Evolutionary conservation across 768 basidiomycete species (phyloP).

Genomic region (Termitomyces sp.): DNA sequence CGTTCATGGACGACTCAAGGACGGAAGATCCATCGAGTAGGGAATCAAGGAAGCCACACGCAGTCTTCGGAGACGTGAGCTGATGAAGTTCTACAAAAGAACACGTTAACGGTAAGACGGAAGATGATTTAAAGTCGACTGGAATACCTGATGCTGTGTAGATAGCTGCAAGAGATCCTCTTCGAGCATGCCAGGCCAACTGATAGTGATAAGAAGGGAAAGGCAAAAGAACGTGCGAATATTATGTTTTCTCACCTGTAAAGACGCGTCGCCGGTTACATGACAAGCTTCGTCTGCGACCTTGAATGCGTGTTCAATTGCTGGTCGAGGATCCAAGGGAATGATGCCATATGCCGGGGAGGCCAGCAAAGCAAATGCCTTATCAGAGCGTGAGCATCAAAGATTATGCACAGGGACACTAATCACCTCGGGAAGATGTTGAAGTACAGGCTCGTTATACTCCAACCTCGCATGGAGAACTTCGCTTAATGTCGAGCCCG

Average conservation of each 20-base stretch:
- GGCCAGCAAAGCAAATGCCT: constrained; percentile 75
- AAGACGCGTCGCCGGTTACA: constrained; percentile 46
- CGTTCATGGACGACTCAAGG: constrained; percentile 45
- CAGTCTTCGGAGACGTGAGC: constrained; percentile 70
- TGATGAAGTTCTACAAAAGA: constrained; percentile 67
- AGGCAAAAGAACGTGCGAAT: not conserved
- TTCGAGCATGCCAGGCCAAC: constrained; percentile 71
- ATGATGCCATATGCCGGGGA: constrained; percentile 46
- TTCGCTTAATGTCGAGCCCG: constrained; percentile 38
- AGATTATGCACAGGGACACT: not conserved
- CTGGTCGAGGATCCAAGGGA: constrained; percentile 58
- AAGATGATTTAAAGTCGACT: not conserved
- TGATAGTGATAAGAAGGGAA: constrained; percentile 23
- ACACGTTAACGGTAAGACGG: not conserved
- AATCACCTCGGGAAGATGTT: constrained; percentile 64
- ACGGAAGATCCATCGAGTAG: constrained; percentile 50
- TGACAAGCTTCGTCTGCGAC: constrained; percentile 75
- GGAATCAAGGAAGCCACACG: constrained; percentile 60
- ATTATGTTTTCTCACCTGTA: constrained; percentile 44
- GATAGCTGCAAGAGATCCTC: constrained; percentile 61
- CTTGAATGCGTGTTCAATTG: constrained; percentile 52
- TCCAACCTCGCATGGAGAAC: constrained; percentile 54
- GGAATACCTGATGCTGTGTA: constrained; percentile 68
- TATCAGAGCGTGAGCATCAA: not conserved
- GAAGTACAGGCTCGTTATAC: constrained; percentile 66